Percentiles rank a stretch among this genome's conserved stretches.
These are phyloP conservation scores for Hysterium pulicare DNA, from an alignment of 2,329 filamentous ascomycete genomes.

Conservation along the genomic window DNA sequence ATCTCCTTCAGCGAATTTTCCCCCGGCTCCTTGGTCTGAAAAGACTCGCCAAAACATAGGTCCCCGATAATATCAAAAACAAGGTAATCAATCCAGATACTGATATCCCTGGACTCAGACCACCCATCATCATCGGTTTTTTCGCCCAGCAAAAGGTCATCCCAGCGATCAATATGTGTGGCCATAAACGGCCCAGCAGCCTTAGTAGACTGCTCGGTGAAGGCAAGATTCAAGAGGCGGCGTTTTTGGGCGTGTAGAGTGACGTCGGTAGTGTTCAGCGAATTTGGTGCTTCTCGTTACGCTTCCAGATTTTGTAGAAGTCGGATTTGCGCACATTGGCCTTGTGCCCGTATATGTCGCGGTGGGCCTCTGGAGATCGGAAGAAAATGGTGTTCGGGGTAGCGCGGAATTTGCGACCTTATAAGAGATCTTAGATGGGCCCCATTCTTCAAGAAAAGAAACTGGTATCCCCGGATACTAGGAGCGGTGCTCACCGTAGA, in stretches of 20 bases:
- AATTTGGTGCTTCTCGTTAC: slow-evolving; percentile 8
- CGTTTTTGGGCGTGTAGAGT: slow-evolving; percentile 8
- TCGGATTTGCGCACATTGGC: slow-evolving; percentile 9
- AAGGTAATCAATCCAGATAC: slow-evolving; percentile 25
- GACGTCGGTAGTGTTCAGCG: slow-evolving; percentile 6
- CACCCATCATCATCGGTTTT: slow-evolving; percentile 3
- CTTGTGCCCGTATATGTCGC: slow-evolving; percentile 6
- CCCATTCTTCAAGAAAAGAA: too few species aligned
- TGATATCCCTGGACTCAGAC: slow-evolving; percentile 9
- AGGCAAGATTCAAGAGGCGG: slow-evolving; percentile 11
- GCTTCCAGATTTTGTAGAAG: slow-evolving; percentile 13
- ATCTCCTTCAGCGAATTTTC: slow-evolving; percentile 9
- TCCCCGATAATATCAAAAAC: slow-evolving; percentile 46
- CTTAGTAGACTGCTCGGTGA: slow-evolving; percentile 13
- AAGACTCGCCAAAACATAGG: slow-evolving; percentile 31
- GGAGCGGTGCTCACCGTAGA: slow-evolving; percentile 14
- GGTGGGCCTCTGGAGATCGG: slow-evolving; percentile 2
- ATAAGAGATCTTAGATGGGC: too few species aligned
- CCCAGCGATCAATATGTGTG: slow-evolving; percentile 15
- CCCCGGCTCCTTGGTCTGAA: slow-evolving; percentile 28
- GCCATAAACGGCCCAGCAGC: slow-evolving; percentile 7
- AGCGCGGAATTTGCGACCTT: slow-evolving; percentile 10
- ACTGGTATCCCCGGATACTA: too few species aligned
- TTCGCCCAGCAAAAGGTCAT: slow-evolving; percentile 1
- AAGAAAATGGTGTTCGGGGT: slow-evolving; percentile 10